phyloP scores from a whole-genome alignment of 177 flowering plant genomes.

The Vitis hybrid region DNA sequence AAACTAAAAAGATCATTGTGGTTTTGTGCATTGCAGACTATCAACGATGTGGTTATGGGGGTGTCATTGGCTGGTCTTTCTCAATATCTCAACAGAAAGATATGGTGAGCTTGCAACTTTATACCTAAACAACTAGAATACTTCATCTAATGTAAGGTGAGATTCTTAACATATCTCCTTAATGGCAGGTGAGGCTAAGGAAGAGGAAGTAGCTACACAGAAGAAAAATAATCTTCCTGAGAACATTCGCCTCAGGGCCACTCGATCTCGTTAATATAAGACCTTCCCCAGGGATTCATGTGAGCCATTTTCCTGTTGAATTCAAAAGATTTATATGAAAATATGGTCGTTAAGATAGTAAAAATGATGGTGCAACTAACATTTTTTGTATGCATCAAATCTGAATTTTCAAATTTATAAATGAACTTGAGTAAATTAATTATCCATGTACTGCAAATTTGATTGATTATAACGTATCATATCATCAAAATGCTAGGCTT shows the following conservation, averaged over 20 bases:
- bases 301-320: neutral
- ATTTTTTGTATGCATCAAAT: too few relatives aligned
- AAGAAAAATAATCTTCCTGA: slow-evolving; percentile 15
- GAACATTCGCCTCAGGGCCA: slow-evolving; percentile 31
- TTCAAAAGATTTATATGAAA: neutral
- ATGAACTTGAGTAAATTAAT: too few relatives aligned
- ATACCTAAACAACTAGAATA: too few relatives aligned
- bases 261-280: slow-evolving; percentile 28
- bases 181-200: neutral
- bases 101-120: slow-evolving; percentile 28
- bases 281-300: slow-evolving; percentile 39
- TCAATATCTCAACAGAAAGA: slow-evolving; percentile 31
- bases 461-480: neutral
- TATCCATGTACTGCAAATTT: too few relatives aligned
- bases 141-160: neutral
- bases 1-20: neutral
- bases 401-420: too few relatives aligned
- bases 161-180: too few relatives aligned
- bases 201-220: neutral
- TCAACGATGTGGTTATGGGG: slow-evolving; percentile 40
- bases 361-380: too few relatives aligned
- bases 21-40: slow-evolving; percentile 20
- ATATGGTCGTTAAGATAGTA: too few relatives aligned
- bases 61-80: slow-evolving; percentile 37
- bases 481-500: slow-evolving; percentile 19